phyloP scores from a whole-genome alignment of 345 rosid genomes.

The Trapa incisa region DNA sequence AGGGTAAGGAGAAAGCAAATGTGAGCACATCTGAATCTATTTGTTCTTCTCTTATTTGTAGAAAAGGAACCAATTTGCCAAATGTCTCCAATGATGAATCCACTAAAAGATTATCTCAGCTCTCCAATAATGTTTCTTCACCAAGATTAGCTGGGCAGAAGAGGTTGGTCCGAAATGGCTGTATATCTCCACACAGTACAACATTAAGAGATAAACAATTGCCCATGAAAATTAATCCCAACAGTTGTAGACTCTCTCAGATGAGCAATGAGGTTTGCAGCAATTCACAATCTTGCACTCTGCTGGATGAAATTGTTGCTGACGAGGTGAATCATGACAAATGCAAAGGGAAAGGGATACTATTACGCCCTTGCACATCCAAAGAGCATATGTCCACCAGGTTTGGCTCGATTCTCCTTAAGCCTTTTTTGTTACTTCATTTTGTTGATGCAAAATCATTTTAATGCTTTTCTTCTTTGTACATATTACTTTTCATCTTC shows the following conservation, averaged over 20 bases:
- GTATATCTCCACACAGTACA: slow-evolving; percentile 66
- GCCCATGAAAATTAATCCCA: slow-evolving; percentile 19
- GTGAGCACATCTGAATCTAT: slow-evolving; percentile 16
- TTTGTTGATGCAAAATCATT: neutral
- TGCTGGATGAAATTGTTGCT: slow-evolving; percentile 38
- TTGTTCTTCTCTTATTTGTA: slow-evolving; percentile 22
- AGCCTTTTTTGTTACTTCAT: neutral
- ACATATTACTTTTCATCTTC: neutral
- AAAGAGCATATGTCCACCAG: slow-evolving; percentile 28
- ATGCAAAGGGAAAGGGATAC: slow-evolving; percentile 40
- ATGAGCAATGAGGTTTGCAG: slow-evolving; percentile 17
- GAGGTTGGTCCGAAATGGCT: slow-evolving; percentile 79
- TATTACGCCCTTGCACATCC: slow-evolving; percentile 14
- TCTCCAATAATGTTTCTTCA: slow-evolving; percentile 14
- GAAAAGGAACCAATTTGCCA: slow-evolving; percentile 28
- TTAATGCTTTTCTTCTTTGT: neutral
- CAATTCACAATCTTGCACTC: slow-evolving; percentile 15
- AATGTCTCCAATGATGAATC: slow-evolving; percentile 18
- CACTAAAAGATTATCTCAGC: slow-evolving; percentile 15
- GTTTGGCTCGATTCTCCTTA: slow-evolving; percentile 20
- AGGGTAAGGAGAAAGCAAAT: slow-evolving; percentile 62
- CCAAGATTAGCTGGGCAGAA: slow-evolving; percentile 39
- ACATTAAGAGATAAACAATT: slow-evolving; percentile 34
- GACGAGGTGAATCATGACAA: slow-evolving; percentile 19
- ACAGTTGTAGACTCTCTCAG: slow-evolving; percentile 15